Evolutionary conservation across 306 rosid genomes (phyloP).

Genomic region (Rosa persica): DNA sequence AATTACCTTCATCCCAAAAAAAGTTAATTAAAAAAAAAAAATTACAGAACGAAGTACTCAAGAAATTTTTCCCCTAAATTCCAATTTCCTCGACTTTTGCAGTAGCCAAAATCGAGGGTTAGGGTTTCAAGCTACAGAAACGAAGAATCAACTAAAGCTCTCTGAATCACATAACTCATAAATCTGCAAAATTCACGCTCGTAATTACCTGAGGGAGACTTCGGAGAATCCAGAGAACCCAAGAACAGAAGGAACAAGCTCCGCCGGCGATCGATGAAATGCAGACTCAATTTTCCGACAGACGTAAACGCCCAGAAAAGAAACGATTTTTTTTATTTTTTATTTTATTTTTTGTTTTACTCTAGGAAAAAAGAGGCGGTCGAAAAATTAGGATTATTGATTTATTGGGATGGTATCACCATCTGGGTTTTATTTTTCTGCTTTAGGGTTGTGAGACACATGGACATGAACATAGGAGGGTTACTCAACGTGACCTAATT

Average conservation of each 20-base stretch:
- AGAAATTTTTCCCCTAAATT: background rate
- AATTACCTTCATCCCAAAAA: background rate
- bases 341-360: constrained; percentile 23
- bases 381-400: background rate
- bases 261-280: constrained; percentile 17
- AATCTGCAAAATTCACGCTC: constrained; percentile 2
- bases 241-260: constrained; percentile 14
- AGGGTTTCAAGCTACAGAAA: constrained; percentile 17
- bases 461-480: constrained; percentile 1
- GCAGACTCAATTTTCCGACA: constrained; percentile 47
- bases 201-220: constrained; percentile 29
- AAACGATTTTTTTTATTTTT: constrained; percentile 4
- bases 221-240: constrained; percentile 19
- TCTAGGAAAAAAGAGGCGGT: constrained; percentile 1
- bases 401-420: background rate
- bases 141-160: background rate
- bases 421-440: background rate
- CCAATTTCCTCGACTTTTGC: background rate
- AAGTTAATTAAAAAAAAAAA: background rate
- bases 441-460: background rate
- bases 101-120: constrained; percentile 17
- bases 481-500: constrained; percentile 16
- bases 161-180: background rate
- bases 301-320: constrained; percentile 37
- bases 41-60: background rate